Conservation (phyloP, 345 rosid genomes). For the Rhizophora mangle region DNA sequence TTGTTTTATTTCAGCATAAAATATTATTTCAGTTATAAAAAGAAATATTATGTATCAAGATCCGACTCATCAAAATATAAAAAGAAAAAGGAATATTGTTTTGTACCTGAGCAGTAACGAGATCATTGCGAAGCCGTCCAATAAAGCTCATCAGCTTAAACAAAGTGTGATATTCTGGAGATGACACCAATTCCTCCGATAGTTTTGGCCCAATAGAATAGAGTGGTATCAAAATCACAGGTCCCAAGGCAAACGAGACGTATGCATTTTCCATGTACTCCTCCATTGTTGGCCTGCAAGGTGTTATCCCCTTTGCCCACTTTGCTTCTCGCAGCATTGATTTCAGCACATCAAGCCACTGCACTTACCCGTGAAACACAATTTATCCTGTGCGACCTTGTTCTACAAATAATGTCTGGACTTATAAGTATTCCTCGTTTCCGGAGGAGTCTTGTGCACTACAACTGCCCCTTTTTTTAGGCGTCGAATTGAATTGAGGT, state of each 20-base stretch:
- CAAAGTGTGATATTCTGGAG: constrained; percentile 13
- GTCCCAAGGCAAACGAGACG: constrained; percentile 11
- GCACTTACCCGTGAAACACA: background rate
- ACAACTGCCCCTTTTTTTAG: too few relatives aligned
- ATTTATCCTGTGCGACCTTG: too few relatives aligned
- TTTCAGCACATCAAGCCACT: constrained; percentile 14
- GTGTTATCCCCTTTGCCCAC: background rate
- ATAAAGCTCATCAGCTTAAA: constrained; percentile 19
- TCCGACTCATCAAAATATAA: too few relatives aligned
- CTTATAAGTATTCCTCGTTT: too few relatives aligned
- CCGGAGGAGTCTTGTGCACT: too few relatives aligned
- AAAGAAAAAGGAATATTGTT: background rate
- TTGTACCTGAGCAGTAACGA: constrained; percentile 6
- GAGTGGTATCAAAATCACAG: constrained; percentile 4
- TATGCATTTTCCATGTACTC: constrained; percentile 16
- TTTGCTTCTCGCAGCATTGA: constrained; percentile 10
- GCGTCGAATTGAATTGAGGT: too few relatives aligned
- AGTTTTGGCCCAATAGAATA: constrained; percentile 6
- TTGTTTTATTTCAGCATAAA: too few relatives aligned
- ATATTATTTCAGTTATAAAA: too few relatives aligned
- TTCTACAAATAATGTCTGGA: too few relatives aligned
- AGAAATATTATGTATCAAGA: too few relatives aligned
- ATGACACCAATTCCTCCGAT: background rate
- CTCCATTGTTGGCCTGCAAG: constrained; percentile 9
- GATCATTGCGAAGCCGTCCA: constrained; percentile 16